Evolutionary conservation across 179 eudicot species (phyloP).

Genomic region (Sideroxylon spinosum): DNA sequence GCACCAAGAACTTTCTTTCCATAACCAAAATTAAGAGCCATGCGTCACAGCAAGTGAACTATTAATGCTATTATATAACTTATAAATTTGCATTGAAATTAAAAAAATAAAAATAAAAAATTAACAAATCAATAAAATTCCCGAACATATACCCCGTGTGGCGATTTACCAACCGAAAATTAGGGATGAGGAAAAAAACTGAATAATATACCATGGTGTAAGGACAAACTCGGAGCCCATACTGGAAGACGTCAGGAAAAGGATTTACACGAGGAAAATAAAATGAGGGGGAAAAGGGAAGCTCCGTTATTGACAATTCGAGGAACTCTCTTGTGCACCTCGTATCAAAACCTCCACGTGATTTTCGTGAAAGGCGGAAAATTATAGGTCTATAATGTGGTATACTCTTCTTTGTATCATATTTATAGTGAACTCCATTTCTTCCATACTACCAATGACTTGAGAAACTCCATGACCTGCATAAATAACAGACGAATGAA

Average conservation of each 20-base stretch:
- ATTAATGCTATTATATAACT: too few relatives aligned
- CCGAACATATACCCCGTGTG: background rate
- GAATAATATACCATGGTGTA: background rate
- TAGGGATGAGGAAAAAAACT: background rate
- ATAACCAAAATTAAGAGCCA: background rate
- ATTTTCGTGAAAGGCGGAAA: background rate
- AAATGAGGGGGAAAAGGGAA: background rate
- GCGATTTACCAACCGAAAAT: background rate
- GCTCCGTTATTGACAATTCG: background rate
- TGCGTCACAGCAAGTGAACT: background rate
- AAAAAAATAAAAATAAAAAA: background rate
- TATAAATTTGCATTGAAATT: too few relatives aligned
- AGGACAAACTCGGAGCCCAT: too few relatives aligned
- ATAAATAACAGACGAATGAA: background rate
- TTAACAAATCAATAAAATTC: slow-evolving; percentile 4
- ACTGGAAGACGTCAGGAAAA: background rate
- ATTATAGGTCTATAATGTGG: background rate
- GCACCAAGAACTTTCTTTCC: background rate
- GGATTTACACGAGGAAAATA: background rate
- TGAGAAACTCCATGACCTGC: slow-evolving; percentile 67
- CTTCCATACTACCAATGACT: slow-evolving; percentile 37
- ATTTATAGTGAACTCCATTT: slow-evolving; percentile 11
- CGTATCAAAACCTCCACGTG: background rate
- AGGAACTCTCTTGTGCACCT: background rate
- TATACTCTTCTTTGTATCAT: slow-evolving; percentile 1